Evolutionary conservation across 106 monocot genomes (phyloP), one percentile per base, ranked within the genome.

Genomic region (Platanthera zijinensis): DNA sequence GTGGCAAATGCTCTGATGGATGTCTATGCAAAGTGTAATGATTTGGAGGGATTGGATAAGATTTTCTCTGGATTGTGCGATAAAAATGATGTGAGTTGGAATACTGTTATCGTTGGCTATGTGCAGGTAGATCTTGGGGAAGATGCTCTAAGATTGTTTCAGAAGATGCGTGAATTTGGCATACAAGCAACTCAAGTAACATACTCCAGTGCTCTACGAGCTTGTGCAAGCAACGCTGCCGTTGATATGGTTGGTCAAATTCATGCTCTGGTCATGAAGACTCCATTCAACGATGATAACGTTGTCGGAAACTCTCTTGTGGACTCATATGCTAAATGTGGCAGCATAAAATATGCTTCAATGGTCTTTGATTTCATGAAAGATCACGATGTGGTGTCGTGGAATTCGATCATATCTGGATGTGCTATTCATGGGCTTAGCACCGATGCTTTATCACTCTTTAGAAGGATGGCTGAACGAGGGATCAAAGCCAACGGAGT

Each of bases 401-500:
- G 90, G 89, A 96, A 96, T 88, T 82, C 87, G 71, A 77, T 96
- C 78, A 93, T 93, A 71, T 93, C 90, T 9, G 93, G 87, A 9
- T 92, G 87, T 83, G 88, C 93, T 57, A 52, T 89, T 46, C 93
- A 96, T 87, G 93, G 96, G 73, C 79, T 87, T 28, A 81, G 79
- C 6, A 15, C 13, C 2, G 83, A 87, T 77, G 89, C 89, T 52
- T 74, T 93, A 19, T 28, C 57, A 25, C 77, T 91, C 56, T 93
- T 93, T 48, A 74, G 45, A 51, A 81, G 80, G 62, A 93, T 96
- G 96, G 78, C 39, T 22, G 79, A 81, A 79, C 69, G 50, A n/a
- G 68, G 70, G 63, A 56, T 87, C 49, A 80, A 80, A 71, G 76
- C 93, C 15, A 89, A 90, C 76, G 72, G 67, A 28, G 80, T 96